Percentiles rank a stretch among this genome's conserved stretches.
phyloP scores from a whole-genome alignment of 225 moss, liverwort and hornwort genomes.

The Thuidium tamariscinum region DNA sequence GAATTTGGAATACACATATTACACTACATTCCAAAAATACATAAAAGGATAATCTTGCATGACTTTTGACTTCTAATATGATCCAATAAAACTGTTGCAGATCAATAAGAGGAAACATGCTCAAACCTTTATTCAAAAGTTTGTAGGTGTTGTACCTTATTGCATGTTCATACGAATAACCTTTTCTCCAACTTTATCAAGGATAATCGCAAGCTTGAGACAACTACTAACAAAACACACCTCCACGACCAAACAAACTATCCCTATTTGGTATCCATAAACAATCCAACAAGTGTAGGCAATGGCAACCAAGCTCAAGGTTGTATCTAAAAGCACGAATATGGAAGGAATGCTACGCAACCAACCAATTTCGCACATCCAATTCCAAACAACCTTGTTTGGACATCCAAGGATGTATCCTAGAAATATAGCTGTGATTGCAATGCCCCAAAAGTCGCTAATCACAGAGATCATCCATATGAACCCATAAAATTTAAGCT shows the following conservation, averaged over 20 bases:
- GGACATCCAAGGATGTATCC: not conserved
- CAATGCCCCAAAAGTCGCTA: not conserved
- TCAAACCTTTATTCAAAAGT: not conserved
- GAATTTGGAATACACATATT: not conserved
- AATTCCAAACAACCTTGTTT: not conserved
- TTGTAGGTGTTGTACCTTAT: not conserved
- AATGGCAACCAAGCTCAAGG: not conserved
- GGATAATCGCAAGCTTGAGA: not conserved
- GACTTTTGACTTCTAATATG: no score
- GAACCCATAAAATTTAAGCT: not conserved
- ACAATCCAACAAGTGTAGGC: not conserved
- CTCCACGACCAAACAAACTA: not conserved
- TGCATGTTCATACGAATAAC: not conserved
- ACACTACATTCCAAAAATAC: no score
- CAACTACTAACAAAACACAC: fast-evolving
- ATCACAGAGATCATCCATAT: not conserved
- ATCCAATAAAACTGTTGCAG: no score
- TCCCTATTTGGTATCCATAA: not conserved
- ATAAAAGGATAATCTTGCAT: no score
- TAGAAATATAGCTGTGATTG: not conserved
- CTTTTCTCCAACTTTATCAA: not conserved
- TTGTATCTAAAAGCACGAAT: not conserved
- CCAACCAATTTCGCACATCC: not conserved
- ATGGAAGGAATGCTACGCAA: not conserved
- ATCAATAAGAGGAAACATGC: not conserved